These are phyloP conservation scores for Backusella sp. DNA, from an alignment of 192 early-diverging fungal genomes.

Conservation along the genomic window DNA sequence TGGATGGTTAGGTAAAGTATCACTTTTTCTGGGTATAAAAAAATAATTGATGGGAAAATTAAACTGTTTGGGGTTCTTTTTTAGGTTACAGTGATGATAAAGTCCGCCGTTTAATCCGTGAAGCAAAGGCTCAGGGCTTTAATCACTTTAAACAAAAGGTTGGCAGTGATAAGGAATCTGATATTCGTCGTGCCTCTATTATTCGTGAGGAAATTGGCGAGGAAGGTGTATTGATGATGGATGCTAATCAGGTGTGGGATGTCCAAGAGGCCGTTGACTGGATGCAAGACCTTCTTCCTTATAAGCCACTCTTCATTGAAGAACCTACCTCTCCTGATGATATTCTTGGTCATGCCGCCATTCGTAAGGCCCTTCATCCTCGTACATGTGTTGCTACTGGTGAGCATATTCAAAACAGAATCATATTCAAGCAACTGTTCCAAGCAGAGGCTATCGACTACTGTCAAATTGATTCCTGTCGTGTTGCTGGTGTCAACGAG, in stretches of 20 bases:
- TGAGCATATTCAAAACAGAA: conserved; percentile 41
- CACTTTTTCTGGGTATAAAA: background rate
- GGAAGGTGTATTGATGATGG: conserved; percentile 44
- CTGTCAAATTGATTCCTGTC: conserved; percentile 41
- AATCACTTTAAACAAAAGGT: conserved; percentile 49
- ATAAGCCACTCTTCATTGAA: conserved; percentile 46
- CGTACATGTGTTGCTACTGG: conserved; percentile 36
- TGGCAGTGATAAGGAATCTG: conserved; percentile 32
- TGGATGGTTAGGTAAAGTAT: conserved; percentile 39
- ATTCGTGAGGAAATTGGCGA: conserved; percentile 45
- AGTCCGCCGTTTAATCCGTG: conserved; percentile 25
- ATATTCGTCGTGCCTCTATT: conserved; percentile 40
- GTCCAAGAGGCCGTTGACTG: conserved; percentile 47
- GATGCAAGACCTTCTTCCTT: conserved; percentile 42
- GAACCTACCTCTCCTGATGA: conserved; percentile 46
- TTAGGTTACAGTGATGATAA: conserved; percentile 46
- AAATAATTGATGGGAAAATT: background rate
- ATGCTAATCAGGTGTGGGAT: conserved; percentile 52
- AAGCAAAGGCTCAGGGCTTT: conserved; percentile 43
- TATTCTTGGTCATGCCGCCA: conserved; percentile 39
- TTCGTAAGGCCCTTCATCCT: conserved; percentile 39
- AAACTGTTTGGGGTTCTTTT: background rate
- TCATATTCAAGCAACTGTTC: conserved; percentile 44
- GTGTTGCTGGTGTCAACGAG: conserved; percentile 40
- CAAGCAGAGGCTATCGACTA: conserved; percentile 41